These are phyloP conservation scores for Phytopythium mirpurense DNA, from an alignment of 352 stramenopile genomes.

Conservation along the genomic window DNA sequence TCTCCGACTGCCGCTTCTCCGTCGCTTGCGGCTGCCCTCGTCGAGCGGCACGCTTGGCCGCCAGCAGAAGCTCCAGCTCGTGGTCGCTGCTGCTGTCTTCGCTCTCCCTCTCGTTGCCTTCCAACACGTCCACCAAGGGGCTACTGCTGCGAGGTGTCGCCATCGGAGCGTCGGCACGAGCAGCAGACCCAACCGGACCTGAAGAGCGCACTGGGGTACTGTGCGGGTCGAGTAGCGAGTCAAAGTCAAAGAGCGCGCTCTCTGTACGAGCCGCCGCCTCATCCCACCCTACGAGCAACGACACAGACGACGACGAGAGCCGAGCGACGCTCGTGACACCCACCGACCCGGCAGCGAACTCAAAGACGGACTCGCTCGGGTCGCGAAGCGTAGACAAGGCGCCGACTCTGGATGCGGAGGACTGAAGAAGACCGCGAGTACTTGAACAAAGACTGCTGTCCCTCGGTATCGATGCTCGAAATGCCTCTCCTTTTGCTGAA, in stretches of 20 bases:
- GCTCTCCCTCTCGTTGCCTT: slow-evolving; percentile 7
- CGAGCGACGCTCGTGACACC: background rate
- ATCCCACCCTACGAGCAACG: too few relatives aligned
- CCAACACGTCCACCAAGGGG: background rate
- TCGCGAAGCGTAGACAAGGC: too few relatives aligned
- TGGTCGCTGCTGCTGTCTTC: slow-evolving; percentile 6
- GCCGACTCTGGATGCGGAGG: too few relatives aligned
- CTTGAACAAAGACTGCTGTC: background rate
- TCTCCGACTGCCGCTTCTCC: background rate
- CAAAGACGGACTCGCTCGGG: background rate
- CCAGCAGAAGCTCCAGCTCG: slow-evolving; percentile 23
- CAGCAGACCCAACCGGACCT: background rate
- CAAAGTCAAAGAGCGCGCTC: slow-evolving; percentile 44
- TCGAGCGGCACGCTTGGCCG: slow-evolving; percentile 23
- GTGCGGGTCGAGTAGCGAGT: slow-evolving; percentile 27
- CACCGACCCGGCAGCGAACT: background rate
- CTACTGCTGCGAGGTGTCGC: background rate
- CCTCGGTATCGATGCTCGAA: background rate
- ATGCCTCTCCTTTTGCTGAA: background rate
- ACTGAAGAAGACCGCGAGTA: background rate
- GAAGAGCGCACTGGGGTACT: too few relatives aligned
- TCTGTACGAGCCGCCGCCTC: too few relatives aligned
- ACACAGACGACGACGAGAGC: background rate
- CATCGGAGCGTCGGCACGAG: background rate
- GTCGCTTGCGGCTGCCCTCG: background rate